Evolutionary conservation across 148 eudicot genomes (phyloP).

Genomic region (Cornus suecica): DNA sequence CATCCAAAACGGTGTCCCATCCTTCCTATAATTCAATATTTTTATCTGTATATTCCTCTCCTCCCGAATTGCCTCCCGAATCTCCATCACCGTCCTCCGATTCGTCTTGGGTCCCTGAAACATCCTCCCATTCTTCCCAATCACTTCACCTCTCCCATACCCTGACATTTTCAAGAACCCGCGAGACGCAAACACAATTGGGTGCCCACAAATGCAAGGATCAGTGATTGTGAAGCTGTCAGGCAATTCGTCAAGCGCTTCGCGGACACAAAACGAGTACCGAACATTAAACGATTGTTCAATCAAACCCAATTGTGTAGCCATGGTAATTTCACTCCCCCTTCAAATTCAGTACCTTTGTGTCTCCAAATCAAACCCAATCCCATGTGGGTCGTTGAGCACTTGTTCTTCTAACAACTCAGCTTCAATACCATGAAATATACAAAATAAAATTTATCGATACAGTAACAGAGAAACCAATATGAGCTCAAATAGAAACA

Average conservation of each 20-base stretch:
- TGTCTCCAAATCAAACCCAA: constrained; percentile 33
- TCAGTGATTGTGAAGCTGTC: constrained; percentile 75
- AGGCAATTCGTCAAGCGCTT: constrained; percentile 71
- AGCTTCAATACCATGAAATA: constrained; percentile 23
- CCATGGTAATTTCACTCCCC: constrained; percentile 43
- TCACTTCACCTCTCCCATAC: constrained; percentile 66
- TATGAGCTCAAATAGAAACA: no score
- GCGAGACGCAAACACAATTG: constrained; percentile 81
- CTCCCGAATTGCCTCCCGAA: constrained; percentile 82
- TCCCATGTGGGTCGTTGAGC: constrained; percentile 71
- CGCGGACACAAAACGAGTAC: constrained; percentile 66
- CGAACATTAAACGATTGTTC: constrained; percentile 52
- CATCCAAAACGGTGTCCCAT: constrained; percentile 92
- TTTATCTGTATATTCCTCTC: constrained; percentile 58
- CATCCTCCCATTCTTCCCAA: constrained; percentile 84
- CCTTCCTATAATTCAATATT: constrained; percentile 74
- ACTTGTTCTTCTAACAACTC: constrained; percentile 13
- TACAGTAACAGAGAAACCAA: no score
- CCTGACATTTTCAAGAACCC: constrained; percentile 82
- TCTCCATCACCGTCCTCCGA: constrained; percentile 74
- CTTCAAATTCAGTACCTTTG: constrained; percentile 26
- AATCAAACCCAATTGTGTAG: constrained; percentile 46
- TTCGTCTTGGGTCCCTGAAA: constrained; percentile 77
- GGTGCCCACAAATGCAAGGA: constrained; percentile 78
- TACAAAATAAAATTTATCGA: no score